phyloP scores from a whole-genome alignment of 2,329 filamentous ascomycete genomes.

The Diaporthe vexans region DNA sequence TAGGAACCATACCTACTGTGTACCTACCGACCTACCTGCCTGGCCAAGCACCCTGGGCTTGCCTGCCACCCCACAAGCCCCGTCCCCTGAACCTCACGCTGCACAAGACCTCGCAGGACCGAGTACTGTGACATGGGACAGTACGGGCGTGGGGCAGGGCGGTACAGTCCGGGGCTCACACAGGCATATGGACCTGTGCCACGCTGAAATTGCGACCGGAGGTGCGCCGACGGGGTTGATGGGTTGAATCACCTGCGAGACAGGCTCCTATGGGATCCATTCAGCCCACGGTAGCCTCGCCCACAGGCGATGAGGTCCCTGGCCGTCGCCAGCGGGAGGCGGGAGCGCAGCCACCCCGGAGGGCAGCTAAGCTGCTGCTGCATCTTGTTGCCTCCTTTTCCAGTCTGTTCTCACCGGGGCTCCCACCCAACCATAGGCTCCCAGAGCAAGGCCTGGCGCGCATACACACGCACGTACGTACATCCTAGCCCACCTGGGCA shows the following conservation, averaged over 20 bases:
- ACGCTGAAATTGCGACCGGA: conserved; percentile 9
- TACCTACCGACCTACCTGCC: no score
- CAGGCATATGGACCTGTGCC: neutral
- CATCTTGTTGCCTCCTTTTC: conserved; percentile 24
- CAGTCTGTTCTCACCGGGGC: neutral
- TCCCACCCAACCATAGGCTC: neutral
- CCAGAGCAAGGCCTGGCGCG: neutral
- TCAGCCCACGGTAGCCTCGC: neutral
- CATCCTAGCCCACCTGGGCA: neutral
- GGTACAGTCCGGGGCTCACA: neutral
- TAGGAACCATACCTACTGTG: no score
- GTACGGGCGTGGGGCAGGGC: neutral
- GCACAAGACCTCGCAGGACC: neutral
- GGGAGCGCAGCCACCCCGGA: neutral
- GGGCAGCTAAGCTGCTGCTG: neutral
- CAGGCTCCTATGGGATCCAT: neutral
- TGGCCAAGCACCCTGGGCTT: no score
- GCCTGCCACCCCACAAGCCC: conserved; percentile 11
- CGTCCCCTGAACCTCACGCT: conserved; percentile 13
- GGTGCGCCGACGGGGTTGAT: neutral
- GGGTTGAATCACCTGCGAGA: neutral
- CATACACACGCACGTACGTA: no score
- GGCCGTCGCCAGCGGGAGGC: neutral
- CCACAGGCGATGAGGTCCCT: neutral
- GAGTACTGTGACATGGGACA: neutral